Percentiles rank a stretch among this genome's conserved stretches.
Evolutionary conservation across 805 yeast genomes (phyloP).

Genomic region (Metschnikowia lochheadii): DNA sequence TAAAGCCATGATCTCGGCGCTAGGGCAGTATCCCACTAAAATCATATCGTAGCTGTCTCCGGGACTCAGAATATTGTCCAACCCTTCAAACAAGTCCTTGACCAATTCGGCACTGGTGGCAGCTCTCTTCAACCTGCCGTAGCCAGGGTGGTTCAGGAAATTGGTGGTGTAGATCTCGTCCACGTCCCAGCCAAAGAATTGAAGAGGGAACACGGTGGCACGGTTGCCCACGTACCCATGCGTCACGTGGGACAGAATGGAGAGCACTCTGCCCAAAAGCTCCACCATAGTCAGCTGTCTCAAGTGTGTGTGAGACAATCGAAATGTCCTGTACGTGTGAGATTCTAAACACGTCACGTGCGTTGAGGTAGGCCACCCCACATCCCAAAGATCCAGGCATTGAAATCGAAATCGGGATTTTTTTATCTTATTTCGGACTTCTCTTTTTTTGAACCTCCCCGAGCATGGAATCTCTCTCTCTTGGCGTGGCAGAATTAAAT

Average conservation of each 20-base stretch:
- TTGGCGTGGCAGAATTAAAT: not conserved
- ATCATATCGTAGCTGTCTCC: constrained; percentile 52
- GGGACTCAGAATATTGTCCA: constrained; percentile 43
- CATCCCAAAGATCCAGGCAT: not conserved
- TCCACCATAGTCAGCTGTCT: not conserved
- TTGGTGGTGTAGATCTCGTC: constrained; percentile 18
- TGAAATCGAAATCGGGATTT: too few relatives aligned
- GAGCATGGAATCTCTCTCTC: too few relatives aligned
- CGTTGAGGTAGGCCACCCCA: not conserved
- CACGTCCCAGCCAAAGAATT: constrained; percentile 19
- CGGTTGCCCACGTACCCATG: constrained; percentile 21
- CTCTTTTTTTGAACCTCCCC: too few relatives aligned
- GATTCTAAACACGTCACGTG: constrained; percentile 1
- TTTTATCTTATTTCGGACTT: too few relatives aligned
- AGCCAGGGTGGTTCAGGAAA: constrained; percentile 20
- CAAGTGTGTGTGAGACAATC: not conserved
- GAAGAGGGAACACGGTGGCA: constrained; percentile 17
- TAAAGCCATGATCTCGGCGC: constrained; percentile 45
- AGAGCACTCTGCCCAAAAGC: constrained; percentile 11
- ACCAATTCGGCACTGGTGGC: constrained; percentile 43
- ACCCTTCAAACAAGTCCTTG: constrained; percentile 49
- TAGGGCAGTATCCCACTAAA: constrained; percentile 78
- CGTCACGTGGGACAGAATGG: constrained; percentile 18
- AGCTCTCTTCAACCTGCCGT: constrained; percentile 22
- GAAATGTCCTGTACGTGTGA: not conserved